A percentile compares a stretch with the other conserved stretches of the same genome.
Evolutionary conservation across 176 grass and related monocot species (phyloP).

Genomic region (Ampelocalamus luodianensis): DNA sequence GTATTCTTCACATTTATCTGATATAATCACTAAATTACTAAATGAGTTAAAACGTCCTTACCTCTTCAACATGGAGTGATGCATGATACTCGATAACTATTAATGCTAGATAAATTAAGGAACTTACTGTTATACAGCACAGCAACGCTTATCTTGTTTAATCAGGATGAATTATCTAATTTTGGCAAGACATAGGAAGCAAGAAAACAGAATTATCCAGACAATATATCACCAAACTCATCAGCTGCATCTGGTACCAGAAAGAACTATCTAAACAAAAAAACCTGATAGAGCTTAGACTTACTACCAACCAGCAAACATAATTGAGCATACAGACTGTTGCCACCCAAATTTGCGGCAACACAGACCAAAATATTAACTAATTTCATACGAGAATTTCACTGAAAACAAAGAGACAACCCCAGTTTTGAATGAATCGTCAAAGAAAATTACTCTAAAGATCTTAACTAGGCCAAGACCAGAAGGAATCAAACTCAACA

Average conservation of each 20-base stretch:
- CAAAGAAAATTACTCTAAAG: not conserved
- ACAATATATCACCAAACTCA: conserved; percentile 16
- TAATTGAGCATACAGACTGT: not conserved
- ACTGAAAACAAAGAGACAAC: not conserved
- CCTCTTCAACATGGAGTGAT: not conserved
- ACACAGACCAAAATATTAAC: not conserved
- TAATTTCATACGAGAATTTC: conserved; percentile 30
- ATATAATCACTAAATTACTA: not conserved
- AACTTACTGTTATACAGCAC: not conserved
- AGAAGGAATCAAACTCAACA: not conserved
- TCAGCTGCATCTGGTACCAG: conserved; percentile 1
- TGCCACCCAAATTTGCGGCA: too few species aligned
- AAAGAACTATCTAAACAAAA: conserved; percentile 37
- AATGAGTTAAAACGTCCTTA: not conserved
- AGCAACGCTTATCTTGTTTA: not conserved
- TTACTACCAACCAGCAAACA: conserved; percentile 26
- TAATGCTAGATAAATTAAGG: not conserved
- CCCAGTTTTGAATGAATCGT: not conserved
- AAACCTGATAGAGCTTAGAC: conserved; percentile 32
- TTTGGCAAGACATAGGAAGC: conserved; percentile 28
- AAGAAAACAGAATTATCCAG: conserved; percentile 28
- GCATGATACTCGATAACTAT: not conserved
- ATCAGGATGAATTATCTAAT: not conserved
- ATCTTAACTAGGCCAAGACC: not conserved
- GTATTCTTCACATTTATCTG: conserved; percentile 19